Conservation (phyloP, 2,329 filamentous ascomycete genomes). For the Fusarium sacchari region DNA sequence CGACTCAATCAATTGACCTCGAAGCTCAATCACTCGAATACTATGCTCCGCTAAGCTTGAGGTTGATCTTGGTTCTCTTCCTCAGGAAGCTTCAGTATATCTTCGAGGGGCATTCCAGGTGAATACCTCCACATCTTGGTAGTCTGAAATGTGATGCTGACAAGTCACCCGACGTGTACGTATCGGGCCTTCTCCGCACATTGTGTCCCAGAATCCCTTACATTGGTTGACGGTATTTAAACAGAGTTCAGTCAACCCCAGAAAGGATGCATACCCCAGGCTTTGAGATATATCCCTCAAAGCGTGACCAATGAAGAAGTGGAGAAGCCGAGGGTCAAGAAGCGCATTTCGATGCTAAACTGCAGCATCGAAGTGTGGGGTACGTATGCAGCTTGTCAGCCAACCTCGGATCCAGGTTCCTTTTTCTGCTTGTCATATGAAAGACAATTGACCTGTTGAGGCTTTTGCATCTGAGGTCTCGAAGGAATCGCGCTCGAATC, state of each 20-base stretch:
- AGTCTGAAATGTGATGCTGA: accelerated
- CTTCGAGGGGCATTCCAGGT: neutral
- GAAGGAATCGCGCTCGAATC: accelerated
- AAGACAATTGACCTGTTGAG: neutral
- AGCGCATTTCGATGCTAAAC: neutral
- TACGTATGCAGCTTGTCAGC: neutral
- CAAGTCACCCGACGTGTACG: neutral
- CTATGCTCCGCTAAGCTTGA: accelerated
- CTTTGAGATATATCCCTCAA: neutral
- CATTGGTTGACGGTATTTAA: neutral
- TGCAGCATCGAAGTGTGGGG: neutral
- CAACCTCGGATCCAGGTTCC: neutral
- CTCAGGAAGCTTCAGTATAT: too few species aligned
- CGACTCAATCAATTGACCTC: accelerated
- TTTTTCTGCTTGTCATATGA: neutral
- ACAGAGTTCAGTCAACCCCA: neutral
- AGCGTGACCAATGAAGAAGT: neutral
- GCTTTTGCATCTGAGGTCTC: neutral
- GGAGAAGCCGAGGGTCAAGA: neutral
- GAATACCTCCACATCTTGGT: accelerated
- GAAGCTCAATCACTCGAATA: accelerated
- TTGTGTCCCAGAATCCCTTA: too few species aligned
- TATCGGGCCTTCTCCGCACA: neutral
- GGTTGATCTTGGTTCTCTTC: too few species aligned
- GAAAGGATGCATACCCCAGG: neutral